Evolutionary conservation across 768 basidiomycete genomes (phyloP).

Genomic region (Neoboletus magnificus): DNA sequence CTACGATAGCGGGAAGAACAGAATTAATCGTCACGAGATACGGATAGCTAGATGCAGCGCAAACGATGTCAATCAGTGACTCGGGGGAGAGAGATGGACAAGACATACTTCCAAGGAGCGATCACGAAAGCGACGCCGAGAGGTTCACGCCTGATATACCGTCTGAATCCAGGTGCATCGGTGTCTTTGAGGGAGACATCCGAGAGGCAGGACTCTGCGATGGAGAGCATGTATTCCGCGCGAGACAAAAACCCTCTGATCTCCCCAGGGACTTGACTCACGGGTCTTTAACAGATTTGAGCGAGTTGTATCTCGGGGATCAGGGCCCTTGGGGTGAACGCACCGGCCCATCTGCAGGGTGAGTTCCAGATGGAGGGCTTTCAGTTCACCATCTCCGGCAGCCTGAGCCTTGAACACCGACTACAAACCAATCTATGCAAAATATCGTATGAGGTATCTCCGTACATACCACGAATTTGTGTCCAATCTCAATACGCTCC

Average conservation of each 20-base stretch:
- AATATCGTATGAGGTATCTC: neutral
- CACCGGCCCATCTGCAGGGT: slow-evolving; percentile 91
- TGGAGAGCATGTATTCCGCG: slow-evolving; percentile 79
- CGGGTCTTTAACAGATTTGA: slow-evolving; percentile 50
- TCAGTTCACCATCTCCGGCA: slow-evolving; percentile 49
- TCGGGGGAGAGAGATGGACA: neutral
- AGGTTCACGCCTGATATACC: slow-evolving; percentile 81
- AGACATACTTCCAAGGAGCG: slow-evolving; percentile 85
- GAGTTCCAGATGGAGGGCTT: slow-evolving; percentile 55
- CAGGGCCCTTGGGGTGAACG: slow-evolving; percentile 20
- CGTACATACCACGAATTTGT: slow-evolving; percentile 63
- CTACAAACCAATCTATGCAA: slow-evolving; percentile 22
- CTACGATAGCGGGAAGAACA: slow-evolving; percentile 85
- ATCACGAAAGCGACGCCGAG: slow-evolving; percentile 87
- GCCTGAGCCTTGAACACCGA: slow-evolving; percentile 47
- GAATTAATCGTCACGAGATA: slow-evolving; percentile 90
- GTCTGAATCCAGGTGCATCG: slow-evolving; percentile 78
- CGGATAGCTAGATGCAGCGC: slow-evolving; percentile 57
- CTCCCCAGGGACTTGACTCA: slow-evolving; percentile 76
- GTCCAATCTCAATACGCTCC: slow-evolving; percentile 67
- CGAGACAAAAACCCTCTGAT: slow-evolving; percentile 78
- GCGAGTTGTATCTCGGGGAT: neutral
- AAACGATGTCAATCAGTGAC: neutral
- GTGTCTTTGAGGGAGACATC: slow-evolving; percentile 74
- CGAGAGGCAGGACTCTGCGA: slow-evolving; percentile 69